Base-by-base conservation (phyloP, 225 moss, liverwort and hornwort genomes). In the Polytrichum formosum region DNA sequence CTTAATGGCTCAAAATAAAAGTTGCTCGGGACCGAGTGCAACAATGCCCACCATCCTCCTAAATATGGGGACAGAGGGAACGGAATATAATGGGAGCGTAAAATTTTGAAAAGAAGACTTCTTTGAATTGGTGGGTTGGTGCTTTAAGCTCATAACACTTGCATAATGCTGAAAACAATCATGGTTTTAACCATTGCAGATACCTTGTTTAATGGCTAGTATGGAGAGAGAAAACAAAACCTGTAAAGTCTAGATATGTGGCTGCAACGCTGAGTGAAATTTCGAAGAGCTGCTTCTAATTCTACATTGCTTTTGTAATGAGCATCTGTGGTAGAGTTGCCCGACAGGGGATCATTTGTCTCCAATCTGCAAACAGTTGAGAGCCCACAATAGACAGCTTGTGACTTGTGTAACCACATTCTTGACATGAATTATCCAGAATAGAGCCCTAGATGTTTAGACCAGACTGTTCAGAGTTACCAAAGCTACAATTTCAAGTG, bases 221-320 rank as follows among this genome's bases (percentile, higher is more conserved):
- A 26, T 28, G 26, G 27, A 26, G 17, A 28, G 35, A 9, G 35
- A 54, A 23, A 54, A 55, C 56, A 65, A 68, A 70, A 82, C 76
- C 25, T 84, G 84, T 95, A 95, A 70, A 95, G 75, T 77, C 91
- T 86, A 6, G 92, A 87, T 56, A 95, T 86, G 66, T 91, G 84
- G 56, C 76, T 85, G 84, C 95, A 95, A 83, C 86, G 82, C 59
- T 68, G 73, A 63, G 84, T 72, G 31, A 89, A 90, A 61, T 82
- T 83, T 66, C 68, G 76, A 81, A 95, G 84, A 10, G 89, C 81
- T 66, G 67, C 76, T 73, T 83, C 83, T 67, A 87, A 54, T 69
- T 87, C 78, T 69, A 63, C 27, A 31, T 87, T 87, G 76, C 80
- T 87, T 69, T 72, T 80, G 69, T 87, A 87, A 68, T 74, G 70